phyloP scores from a whole-genome alignment of 345 rosid species.

The Populus tremula region DNA sequence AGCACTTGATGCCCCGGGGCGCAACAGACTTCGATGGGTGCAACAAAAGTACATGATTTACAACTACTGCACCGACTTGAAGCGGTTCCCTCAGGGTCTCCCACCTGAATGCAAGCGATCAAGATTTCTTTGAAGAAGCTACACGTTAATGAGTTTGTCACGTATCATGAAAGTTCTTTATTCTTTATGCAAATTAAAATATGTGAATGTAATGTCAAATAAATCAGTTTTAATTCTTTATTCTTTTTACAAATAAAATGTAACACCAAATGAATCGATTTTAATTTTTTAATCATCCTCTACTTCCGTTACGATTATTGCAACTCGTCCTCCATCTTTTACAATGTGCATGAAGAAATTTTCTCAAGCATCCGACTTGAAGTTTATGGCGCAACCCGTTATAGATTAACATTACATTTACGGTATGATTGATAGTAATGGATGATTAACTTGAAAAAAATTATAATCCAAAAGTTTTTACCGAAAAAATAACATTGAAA shows the following conservation, averaged over 20 bases:
- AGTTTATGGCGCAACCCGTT: too few species aligned
- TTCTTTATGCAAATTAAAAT: not conserved
- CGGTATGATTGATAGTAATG: too few species aligned
- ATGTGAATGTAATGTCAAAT: not conserved
- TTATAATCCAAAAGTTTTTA: too few species aligned
- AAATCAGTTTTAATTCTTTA: not conserved
- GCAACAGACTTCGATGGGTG: slow-evolving; percentile 18
- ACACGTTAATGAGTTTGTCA: not conserved
- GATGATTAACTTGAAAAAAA: too few species aligned
- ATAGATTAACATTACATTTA: too few species aligned
- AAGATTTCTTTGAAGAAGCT: not conserved
- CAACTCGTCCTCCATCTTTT: too few species aligned
- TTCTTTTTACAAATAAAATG: too few species aligned
- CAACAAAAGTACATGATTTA: slow-evolving; percentile 13
- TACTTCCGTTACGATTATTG: not conserved
- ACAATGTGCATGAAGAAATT: too few species aligned
- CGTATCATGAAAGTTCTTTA: not conserved
- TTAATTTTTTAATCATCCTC: not conserved
- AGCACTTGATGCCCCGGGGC: not conserved
- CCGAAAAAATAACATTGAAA: too few species aligned
- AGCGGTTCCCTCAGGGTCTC: slow-evolving; percentile 8
- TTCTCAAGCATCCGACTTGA: too few species aligned
- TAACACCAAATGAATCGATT: too few species aligned
- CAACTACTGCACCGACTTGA: slow-evolving; percentile 16
- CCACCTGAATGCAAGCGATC: slow-evolving; percentile 17